A percentile compares a stretch with the other conserved stretches of the same genome.
These are phyloP conservation scores for Paraleonurus japonicus DNA, from an alignment of 257 asterid species.

Conservation along the genomic window DNA sequence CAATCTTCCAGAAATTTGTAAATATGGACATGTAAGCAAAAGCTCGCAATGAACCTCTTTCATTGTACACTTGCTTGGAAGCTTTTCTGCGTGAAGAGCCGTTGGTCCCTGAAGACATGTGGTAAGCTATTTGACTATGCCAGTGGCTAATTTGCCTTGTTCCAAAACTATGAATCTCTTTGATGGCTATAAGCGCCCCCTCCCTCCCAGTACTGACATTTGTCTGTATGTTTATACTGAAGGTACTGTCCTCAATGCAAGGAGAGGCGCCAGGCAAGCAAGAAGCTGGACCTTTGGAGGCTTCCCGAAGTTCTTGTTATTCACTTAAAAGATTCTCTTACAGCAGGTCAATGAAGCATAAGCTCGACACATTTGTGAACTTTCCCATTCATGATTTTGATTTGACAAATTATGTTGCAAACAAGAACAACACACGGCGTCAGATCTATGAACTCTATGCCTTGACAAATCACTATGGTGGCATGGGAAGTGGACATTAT, in stretches of 20 bases:
- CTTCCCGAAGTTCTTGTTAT: conserved; percentile 98
- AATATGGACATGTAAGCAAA: conserved; percentile 73
- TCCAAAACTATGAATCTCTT: background rate
- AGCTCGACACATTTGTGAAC: conserved; percentile 94
- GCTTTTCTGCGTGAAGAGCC: conserved; percentile 99
- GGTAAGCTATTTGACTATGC: conserved; percentile 48
- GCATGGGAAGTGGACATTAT: conserved; percentile 99
- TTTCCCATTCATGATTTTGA: conserved; percentile 93
- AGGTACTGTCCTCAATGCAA: conserved; percentile 99
- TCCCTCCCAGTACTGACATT: conserved; percentile 4
- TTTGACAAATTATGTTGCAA: conserved; percentile 87
- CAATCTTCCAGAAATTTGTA: conserved; percentile 83
- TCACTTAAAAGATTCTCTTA: conserved; percentile 94
- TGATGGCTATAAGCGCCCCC: background rate
- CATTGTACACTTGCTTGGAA: conserved; percentile 96
- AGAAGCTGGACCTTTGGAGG: conserved; percentile 98
- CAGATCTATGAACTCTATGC: conserved; percentile 97
- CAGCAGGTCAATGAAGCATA: conserved; percentile 97
- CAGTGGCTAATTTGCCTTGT: conserved; percentile 13
- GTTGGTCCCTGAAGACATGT: conserved; percentile 99
- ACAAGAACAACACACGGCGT: conserved; percentile 76
- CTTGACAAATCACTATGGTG: conserved; percentile 90
- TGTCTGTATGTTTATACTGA: conserved; percentile 23
- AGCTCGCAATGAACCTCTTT: conserved; percentile 97
- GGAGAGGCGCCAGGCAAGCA: conserved; percentile 98